phyloP scores from a whole-genome alignment of 1,284 basidiomycete genomes.

The Cutaneotrichosporon cutaneum region DNA sequence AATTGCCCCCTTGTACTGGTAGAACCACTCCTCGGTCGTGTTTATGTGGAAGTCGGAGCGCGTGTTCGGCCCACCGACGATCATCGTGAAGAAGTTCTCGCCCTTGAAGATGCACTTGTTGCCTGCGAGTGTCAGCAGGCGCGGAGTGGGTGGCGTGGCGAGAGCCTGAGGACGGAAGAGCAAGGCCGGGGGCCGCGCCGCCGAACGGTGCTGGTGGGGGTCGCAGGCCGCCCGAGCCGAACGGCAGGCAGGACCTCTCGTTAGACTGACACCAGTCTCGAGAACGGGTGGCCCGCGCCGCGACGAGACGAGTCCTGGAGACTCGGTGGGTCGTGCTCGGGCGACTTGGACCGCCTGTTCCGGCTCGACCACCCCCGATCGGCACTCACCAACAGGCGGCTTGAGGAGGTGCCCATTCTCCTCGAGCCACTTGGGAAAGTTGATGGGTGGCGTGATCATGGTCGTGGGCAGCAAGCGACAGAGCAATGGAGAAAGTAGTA shows the following conservation, averaged over 20 bases:
- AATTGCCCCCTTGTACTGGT: constrained; percentile 90
- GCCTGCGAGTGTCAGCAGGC: constrained; percentile 47
- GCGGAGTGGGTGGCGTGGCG: not conserved
- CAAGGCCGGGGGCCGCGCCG: too few species aligned
- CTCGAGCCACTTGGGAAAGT: constrained; percentile 79
- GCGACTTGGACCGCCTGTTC: not conserved
- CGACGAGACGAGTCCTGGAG: not conserved
- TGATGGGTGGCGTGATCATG: constrained; percentile 61
- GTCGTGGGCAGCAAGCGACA: not conserved
- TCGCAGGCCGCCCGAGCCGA: too few species aligned
- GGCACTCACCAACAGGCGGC: constrained; percentile 70
- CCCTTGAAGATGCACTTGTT: constrained; percentile 85
- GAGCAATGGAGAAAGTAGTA: not conserved
- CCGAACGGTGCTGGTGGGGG: too few species aligned
- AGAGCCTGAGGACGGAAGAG: not conserved
- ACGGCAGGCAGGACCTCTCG: too few species aligned
- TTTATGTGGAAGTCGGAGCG: constrained; percentile 90
- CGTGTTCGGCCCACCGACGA: constrained; percentile 87
- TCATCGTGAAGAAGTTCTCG: constrained; percentile 84
- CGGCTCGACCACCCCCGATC: not conserved
- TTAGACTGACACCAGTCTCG: too few species aligned
- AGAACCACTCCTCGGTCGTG: constrained; percentile 97
- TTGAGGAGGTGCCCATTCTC: constrained; percentile 74
- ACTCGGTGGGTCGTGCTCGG: not conserved
- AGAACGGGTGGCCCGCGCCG: too few species aligned